Evolutionary conservation across 345 rosid species (phyloP).

Genomic region (Salix udensis): DNA sequence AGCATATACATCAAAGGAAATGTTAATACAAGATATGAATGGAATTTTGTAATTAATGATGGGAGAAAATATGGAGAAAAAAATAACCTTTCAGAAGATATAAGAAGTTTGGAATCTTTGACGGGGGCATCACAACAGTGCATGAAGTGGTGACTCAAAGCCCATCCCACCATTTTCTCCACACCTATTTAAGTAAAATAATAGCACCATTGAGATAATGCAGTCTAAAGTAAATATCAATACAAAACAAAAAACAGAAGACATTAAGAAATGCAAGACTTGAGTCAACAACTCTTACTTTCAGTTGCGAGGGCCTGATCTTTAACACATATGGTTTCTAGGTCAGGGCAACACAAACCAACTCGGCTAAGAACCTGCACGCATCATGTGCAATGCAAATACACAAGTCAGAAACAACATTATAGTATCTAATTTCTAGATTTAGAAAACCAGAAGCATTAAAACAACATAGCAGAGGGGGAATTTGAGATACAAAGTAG

Average conservation of each 20-base stretch:
- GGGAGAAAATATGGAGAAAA: background rate
- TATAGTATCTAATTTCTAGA: background rate
- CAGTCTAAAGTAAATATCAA: background rate
- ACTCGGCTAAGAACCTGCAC: conserved; percentile 68
- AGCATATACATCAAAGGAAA: conserved; percentile 13
- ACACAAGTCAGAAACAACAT: background rate
- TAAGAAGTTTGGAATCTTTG: conserved; percentile 60
- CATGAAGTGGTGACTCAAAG: conserved; percentile 77
- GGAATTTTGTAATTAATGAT: background rate
- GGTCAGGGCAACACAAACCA: conserved; percentile 74
- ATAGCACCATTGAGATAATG: background rate
- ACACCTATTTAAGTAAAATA: conserved; percentile 46
- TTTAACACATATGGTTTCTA: conserved; percentile 64
- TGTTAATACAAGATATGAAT: background rate
- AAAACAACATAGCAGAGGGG: background rate
- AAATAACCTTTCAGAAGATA: conserved; percentile 71
- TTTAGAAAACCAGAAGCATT: background rate
- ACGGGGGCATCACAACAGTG: conserved; percentile 51
- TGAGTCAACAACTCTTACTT: conserved; percentile 41
- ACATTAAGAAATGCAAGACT: background rate
- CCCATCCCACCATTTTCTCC: conserved; percentile 96
- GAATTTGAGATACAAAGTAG: background rate
- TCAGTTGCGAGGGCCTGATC: conserved; percentile 82
- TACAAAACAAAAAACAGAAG: background rate
- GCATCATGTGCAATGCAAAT: conserved; percentile 15